These are phyloP conservation scores for Triticum aestivum DNA, from an alignment of 176 grass and related monocot species.

Conservation along the genomic window DNA sequence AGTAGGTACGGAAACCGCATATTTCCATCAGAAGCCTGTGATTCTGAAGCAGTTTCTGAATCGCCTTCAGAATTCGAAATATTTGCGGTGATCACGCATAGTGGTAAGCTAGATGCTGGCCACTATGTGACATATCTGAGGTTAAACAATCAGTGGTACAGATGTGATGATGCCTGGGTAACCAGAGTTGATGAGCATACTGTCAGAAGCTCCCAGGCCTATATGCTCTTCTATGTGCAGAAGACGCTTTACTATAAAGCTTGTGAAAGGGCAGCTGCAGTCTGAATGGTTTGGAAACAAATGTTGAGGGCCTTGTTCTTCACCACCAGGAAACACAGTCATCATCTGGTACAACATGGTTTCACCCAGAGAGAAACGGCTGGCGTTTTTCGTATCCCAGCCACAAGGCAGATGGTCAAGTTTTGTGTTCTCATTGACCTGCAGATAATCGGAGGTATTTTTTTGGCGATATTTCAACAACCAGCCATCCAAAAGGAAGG, in stretches of 20 bases:
- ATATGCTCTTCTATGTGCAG: slow-evolving; percentile 99
- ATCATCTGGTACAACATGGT: background rate
- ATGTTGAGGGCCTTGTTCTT: background rate
- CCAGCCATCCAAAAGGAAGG: slow-evolving; percentile 26
- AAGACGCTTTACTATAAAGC: slow-evolving; percentile 89
- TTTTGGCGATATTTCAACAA: slow-evolving; percentile 35
- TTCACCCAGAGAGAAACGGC: background rate
- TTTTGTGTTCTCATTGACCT: slow-evolving; percentile 35
- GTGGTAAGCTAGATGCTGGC: slow-evolving; percentile 81
- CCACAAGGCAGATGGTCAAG: slow-evolving; percentile 12
- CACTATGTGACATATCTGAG: slow-evolving; percentile 93
- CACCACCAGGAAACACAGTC: background rate
- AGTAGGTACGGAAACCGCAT: slow-evolving; percentile 84
- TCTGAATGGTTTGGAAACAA: slow-evolving; percentile 24
- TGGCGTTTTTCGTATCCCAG: background rate
- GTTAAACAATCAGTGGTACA: slow-evolving; percentile 86
- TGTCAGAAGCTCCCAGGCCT: slow-evolving; percentile 79
- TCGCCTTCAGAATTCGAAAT: slow-evolving; percentile 81
- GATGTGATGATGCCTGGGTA: slow-evolving; percentile 97
- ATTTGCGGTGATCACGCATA: slow-evolving; percentile 88
- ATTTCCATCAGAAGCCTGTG: slow-evolving; percentile 65
- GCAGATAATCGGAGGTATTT: background rate
- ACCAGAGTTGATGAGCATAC: slow-evolving; percentile 79
- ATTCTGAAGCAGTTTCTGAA: slow-evolving; percentile 54
- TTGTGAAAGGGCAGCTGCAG: slow-evolving; percentile 48